phyloP scores from a whole-genome alignment of 352 stramenopile genomes.

The Phytophthora fragariaefolia region DNA sequence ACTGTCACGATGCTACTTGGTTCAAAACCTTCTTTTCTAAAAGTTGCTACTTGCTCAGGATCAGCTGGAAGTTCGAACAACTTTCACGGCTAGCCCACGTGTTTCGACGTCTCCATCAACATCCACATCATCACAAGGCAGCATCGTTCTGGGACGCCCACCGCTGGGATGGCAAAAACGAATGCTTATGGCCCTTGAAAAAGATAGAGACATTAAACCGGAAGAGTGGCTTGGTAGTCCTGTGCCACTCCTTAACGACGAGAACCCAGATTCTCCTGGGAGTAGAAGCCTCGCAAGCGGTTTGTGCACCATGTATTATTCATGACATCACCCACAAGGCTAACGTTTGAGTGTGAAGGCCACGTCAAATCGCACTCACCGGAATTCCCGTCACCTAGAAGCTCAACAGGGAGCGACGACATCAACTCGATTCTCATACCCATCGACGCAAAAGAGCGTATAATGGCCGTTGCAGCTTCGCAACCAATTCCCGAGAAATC shows the following conservation, averaged over 20 bases:
- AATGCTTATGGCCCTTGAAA: conserved; percentile 29
- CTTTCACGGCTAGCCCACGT: conserved; percentile 10
- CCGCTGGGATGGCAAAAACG: conserved; percentile 53
- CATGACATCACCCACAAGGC: neutral
- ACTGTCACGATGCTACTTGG: neutral
- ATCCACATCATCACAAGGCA: conserved; percentile 49
- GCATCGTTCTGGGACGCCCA: conserved; percentile 40
- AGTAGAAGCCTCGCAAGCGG: conserved; percentile 2
- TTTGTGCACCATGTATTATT: conserved; percentile 8
- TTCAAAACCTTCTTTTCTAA: neutral
- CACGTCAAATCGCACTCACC: neutral
- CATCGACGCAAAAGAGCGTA: conserved; percentile 41
- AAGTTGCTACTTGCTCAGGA: conserved; percentile 3
- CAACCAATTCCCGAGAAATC: conserved; percentile 17
- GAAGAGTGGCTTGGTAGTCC: conserved; percentile 4
- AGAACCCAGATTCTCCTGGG: neutral
- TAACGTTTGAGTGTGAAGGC: conserved; percentile 4
- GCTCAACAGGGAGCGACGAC: conserved; percentile 21
- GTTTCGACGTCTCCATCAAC: conserved; percentile 34
- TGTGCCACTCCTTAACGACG: neutral
- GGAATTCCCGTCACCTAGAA: conserved; percentile 14
- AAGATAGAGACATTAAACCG: conserved; percentile 1
- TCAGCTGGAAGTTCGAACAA: neutral
- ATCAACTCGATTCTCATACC: conserved; percentile 28
- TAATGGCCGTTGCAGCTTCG: conserved; percentile 28